phyloP scores from a whole-genome alignment of 345 rosid genomes.

The Brassica nigra region DNA sequence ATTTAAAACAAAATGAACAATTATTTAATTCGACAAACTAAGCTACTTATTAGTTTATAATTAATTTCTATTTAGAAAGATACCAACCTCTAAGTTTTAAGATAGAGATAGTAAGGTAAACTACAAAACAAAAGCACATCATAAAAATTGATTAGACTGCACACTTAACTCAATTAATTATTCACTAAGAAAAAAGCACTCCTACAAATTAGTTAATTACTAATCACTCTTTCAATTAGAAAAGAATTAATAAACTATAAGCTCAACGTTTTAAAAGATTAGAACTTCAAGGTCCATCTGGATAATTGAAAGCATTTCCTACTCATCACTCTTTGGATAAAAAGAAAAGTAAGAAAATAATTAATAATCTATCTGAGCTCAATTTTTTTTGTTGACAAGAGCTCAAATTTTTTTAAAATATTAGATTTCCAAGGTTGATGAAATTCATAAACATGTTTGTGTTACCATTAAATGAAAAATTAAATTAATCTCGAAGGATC shows the following conservation, averaged over 20 bases:
- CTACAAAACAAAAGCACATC: constrained; percentile 2
- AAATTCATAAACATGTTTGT: constrained; percentile 41
- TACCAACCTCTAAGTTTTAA: constrained; percentile 20
- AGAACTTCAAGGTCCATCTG: background rate
- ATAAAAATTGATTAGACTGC: constrained; percentile 37
- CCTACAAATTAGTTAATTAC: background rate
- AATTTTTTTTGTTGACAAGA: background rate
- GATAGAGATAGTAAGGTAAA: constrained; percentile 24
- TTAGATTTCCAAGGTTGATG: constrained; percentile 32
- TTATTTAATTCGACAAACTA: background rate
- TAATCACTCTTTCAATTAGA: background rate
- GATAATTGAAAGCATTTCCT: background rate
- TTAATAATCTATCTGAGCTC: constrained; percentile 2
- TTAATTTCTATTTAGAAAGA: background rate
- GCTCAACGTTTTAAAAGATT: background rate
- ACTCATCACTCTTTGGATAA: constrained; percentile 1
- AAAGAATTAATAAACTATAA: background rate
- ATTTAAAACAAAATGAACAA: background rate
- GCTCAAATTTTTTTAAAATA: background rate
- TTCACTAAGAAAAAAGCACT: constrained; percentile 26
- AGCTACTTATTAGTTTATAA: background rate
- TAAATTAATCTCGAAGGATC: constrained; percentile 27
- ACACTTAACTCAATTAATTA: constrained; percentile 38
- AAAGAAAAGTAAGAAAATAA: background rate
- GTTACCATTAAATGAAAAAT: constrained; percentile 29